Evolutionary conservation across 2,329 filamentous ascomycete species (phyloP), one percentile per base, ranked within the genome.

Genomic region (Fusarium foetens): DNA sequence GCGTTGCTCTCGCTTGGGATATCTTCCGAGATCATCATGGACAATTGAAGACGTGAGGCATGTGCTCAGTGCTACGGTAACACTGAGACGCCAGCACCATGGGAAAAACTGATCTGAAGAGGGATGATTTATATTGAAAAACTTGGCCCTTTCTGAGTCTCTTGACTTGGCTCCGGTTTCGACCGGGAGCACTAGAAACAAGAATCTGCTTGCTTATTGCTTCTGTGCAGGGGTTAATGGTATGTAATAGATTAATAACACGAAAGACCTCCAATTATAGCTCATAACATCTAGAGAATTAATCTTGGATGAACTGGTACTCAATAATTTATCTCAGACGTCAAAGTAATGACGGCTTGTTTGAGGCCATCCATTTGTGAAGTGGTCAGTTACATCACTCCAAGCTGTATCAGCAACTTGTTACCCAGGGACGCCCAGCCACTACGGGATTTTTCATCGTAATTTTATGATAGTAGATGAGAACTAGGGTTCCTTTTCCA

Each of bases 1-100:
- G 82, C 79, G 70, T 84, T 82, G 72, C 77, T 83, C 48, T 80
- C 78, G 19, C 76, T 78, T 17, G 77, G 70, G 33, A 75, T 68
- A 63, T 79, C 80, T 33, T 78, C 79, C 36, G 76, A 76, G 29
- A 72, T 75, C 76, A 78, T 79, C 36, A 46, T 55, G 48, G 49
- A 25, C 54, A 59, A 57, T 46, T 9, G 31, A 66, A 31, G 35
- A 49, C 29, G 53, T 58, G 31, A 31, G 25, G 43, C 43, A 60
- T 49, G 39, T 64, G 48, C 49, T 25, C 48, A 36, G 38, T 67
- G 52, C 29, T 21, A 57, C 31, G 45, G 42, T 42, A 29, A 45
- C 55, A 49, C 41, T 53, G 19, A 12, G 14, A 45, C 14, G n/a
- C 16, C 49, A 58, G 21, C 10, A 38, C 27, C 21, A 27, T 35